Evolutionary conservation across 2,329 filamentous ascomycete species (phyloP), one percentile per base, ranked within the genome.

Genomic region (Aspergillus sp.): DNA sequence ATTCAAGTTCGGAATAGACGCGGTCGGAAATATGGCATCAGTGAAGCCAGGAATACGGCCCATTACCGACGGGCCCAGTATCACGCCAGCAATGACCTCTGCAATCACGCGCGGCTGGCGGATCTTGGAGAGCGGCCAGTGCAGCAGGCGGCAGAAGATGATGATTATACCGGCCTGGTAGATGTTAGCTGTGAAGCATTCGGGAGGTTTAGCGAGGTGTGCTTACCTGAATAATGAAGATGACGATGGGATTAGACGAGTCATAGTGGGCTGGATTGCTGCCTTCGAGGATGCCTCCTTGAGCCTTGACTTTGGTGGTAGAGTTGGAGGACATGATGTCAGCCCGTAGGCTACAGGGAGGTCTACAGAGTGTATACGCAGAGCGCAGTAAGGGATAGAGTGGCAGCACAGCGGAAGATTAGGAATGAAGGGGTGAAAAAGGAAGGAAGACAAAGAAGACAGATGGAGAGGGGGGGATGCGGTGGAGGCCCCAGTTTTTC

Each of bases 51-150:
- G 91, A 21, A 96, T 92, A 55, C 89, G 87, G 70, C 92, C 92
- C 87, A 96, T 89, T 21, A 96, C 90, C 0, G 92, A 95, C 1
- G 92, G 92, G 3, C 92, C 92, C 1, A 97, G 84, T 39, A 97
- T 76, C 70, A 95, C 91, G 56, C 91, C 91, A n/a, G 89, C 90
- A 58, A 94, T 87, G 60, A 95, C 91, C 78, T 95, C 91, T 53
- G 91, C 89, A 68, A 95, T 93, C 66, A 95, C 91, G 50, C 89
- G 87, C 64, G 91, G 91, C 72, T 95, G 91, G 58, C 89, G 87
- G 53, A 95, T 82, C 69, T 88, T 89, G 67, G 89, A 89, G 5
- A 94, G 84, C 9, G 91, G 91, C 79, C 85, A 92, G 73, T 94
- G 90, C 19, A 93, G 81, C 48, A 90, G 75, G 32, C 89, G 87